Conservation (phyloP, 2,329 filamentous ascomycete species). For the Fusarium anthophilum region DNA sequence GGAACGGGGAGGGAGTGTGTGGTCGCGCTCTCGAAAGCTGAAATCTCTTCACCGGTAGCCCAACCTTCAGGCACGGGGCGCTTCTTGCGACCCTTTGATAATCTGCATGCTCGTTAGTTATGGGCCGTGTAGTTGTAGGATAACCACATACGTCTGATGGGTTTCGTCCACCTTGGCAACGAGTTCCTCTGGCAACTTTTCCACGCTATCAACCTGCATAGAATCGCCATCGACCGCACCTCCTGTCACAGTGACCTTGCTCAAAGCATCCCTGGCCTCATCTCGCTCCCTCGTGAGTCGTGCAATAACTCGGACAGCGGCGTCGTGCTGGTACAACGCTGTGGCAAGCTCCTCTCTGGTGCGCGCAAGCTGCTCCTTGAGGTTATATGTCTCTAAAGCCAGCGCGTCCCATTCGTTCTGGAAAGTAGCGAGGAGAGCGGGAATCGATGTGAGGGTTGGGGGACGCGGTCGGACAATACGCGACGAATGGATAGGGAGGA, state of each 20-base stretch:
- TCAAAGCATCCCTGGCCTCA: slow-evolving; percentile 88
- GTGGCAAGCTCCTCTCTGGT: slow-evolving; percentile 94
- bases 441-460: slow-evolving; percentile 94
- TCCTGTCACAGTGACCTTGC: slow-evolving; percentile 79
- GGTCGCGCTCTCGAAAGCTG: slow-evolving; percentile 55
- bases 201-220: slow-evolving; percentile 87
- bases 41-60: slow-evolving; percentile 78
- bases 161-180: slow-evolving; percentile 79
- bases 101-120: slow-evolving; percentile 57
- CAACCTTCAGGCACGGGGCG: slow-evolving; percentile 85
- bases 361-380: slow-evolving; percentile 88
- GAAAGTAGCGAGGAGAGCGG: slow-evolving; percentile 90
- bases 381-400: slow-evolving; percentile 88
- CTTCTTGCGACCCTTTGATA: slow-evolving; percentile 91
- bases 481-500: slow-evolving; percentile 86
- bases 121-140: neutral
- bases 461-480: slow-evolving; percentile 88
- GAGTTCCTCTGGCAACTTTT: slow-evolving; percentile 77
- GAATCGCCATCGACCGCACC: slow-evolving; percentile 73
- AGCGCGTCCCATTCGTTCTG: slow-evolving; percentile 99
- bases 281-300: slow-evolving; percentile 90
- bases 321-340: slow-evolving; percentile 95
- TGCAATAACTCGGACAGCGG: slow-evolving; percentile 94
- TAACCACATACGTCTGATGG: slow-evolving; percentile 74
- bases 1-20: slow-evolving; percentile 59